A percentile compares a stretch with the other conserved stretches of the same genome.
These are phyloP conservation scores for Trichosporon sp. DNA, from an alignment of 1,284 basidiomycete species.

Conservation along the genomic window DNA sequence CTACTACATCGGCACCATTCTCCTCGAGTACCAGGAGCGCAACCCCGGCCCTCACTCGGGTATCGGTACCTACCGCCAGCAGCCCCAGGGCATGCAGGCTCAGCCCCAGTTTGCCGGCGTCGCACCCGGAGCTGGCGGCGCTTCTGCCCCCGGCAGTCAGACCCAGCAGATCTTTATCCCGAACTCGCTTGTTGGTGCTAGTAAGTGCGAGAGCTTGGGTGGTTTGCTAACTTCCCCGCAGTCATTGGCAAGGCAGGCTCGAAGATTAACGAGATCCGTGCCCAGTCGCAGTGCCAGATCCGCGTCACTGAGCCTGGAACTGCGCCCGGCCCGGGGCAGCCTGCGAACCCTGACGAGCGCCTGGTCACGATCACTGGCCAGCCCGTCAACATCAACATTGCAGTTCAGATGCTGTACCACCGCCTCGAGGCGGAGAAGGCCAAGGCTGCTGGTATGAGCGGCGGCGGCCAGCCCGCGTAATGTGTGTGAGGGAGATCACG, in stretches of 20 bases:
- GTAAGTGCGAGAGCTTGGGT: conserved; percentile 31
- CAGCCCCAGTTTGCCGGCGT: conserved; percentile 14
- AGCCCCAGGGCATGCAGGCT: conserved; percentile 17
- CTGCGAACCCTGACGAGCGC: conserved; percentile 65
- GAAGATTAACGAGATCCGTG: conserved; percentile 97
- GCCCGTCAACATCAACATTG: conserved; percentile 91
- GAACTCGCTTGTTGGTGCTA: conserved; percentile 93
- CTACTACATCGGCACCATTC: conserved; percentile 95
- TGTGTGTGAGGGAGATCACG: background rate
- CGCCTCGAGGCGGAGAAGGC: conserved; percentile 27
- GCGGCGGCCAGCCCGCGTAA: conserved; percentile 8
- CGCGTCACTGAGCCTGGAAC: conserved; percentile 97
- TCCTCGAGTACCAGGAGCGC: conserved; percentile 89
- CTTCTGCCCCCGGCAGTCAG: conserved; percentile 53
- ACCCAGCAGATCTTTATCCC: conserved; percentile 99
- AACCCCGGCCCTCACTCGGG: conserved; percentile 31
- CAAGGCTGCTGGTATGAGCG: conserved; percentile 12
- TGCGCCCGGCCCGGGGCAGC: conserved; percentile 47
- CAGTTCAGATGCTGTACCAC: conserved; percentile 80
- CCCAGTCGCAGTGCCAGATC: conserved; percentile 89
- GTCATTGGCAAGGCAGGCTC: conserved; percentile 96
- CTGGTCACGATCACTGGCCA: conserved; percentile 92
- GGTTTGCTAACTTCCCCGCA: conserved; percentile 11
- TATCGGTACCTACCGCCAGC: conserved; percentile 43
- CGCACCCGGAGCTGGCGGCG: conserved; percentile 17